A percentile compares a stretch with the other conserved stretches of the same genome.
Evolutionary conservation across 441 rosid genomes (phyloP).

Genomic region (Adansonia grandidieri): DNA sequence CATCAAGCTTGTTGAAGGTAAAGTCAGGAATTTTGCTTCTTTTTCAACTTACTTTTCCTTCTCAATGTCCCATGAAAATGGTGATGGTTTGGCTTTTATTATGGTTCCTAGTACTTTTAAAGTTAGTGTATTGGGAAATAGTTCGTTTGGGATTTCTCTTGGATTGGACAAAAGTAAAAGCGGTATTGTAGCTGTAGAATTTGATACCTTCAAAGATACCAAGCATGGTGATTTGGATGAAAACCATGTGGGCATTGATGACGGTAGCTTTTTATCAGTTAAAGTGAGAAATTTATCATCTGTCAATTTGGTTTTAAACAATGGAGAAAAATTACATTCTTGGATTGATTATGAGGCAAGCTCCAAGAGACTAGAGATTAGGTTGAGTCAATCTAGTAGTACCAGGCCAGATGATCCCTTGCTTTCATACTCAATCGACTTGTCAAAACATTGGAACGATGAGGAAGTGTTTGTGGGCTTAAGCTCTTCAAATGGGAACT

Average conservation of each 20-base stretch:
- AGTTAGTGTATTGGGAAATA: slow-evolving; percentile 41
- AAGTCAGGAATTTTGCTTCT: slow-evolving; percentile 50
- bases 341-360: slow-evolving; percentile 71
- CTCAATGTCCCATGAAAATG: slow-evolving; percentile 52
- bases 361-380: slow-evolving; percentile 62
- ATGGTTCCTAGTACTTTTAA: slow-evolving; percentile 58
- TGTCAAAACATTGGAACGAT: slow-evolving; percentile 55
- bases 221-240: slow-evolving; percentile 46
- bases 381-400: slow-evolving; percentile 52
- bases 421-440: slow-evolving; percentile 49
- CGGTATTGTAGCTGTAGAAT: slow-evolving; percentile 54
- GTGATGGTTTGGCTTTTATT: slow-evolving; percentile 66
- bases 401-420: slow-evolving; percentile 50
- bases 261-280: slow-evolving; percentile 51
- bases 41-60: slow-evolving; percentile 76
- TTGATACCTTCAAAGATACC: slow-evolving; percentile 44
- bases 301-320: slow-evolving; percentile 39
- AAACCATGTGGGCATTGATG: slow-evolving; percentile 55
- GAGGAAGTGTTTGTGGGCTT: slow-evolving; percentile 58
- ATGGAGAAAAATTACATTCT: slow-evolving; percentile 51
- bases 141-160: slow-evolving; percentile 57
- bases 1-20: slow-evolving; percentile 71
- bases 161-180: slow-evolving; percentile 32
- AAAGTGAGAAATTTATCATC: slow-evolving; percentile 48
- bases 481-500: slow-evolving; percentile 57